phyloP scores from a whole-genome alignment of 352 stramenopile species.

The Pythium diclinum region DNA sequence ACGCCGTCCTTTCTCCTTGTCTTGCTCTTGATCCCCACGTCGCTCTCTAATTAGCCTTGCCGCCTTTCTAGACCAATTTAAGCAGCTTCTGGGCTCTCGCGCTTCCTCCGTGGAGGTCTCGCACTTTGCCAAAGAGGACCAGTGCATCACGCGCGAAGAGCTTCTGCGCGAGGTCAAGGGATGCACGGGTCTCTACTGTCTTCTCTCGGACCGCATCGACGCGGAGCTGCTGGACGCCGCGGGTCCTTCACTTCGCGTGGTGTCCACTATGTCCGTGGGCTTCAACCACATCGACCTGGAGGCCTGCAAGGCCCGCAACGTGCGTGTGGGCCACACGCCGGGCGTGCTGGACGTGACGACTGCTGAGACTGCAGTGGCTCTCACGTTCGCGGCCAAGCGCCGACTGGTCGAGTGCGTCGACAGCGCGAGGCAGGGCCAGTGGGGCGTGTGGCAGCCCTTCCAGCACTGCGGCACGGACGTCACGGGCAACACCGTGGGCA shows the following conservation, averaged over 20 bases:
- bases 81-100: conserved; percentile 11
- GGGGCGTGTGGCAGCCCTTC: conserved; percentile 61
- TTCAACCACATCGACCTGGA: conserved; percentile 78
- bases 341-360: conserved; percentile 69
- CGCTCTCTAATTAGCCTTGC: not conserved
- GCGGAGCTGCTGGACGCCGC: conserved; percentile 41
- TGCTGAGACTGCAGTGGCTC: conserved; percentile 44
- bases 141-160: conserved; percentile 27
- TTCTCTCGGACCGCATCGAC: conserved; percentile 49
- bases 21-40: not conserved
- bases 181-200: conserved; percentile 39
- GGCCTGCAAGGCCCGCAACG: conserved; percentile 42
- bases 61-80: conserved; percentile 14
- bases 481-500: conserved; percentile 53
- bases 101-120: conserved; percentile 9
- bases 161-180: conserved; percentile 32
- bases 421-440: conserved; percentile 53
- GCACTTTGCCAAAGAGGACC: conserved; percentile 24
- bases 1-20: not conserved
- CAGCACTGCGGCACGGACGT: conserved; percentile 49
- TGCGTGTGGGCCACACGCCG: conserved; percentile 64
- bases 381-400: conserved; percentile 45
- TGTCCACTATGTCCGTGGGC: conserved; percentile 72
- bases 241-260: conserved; percentile 37
- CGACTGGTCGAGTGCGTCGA: conserved; percentile 54